Base-by-base conservation (phyloP, 1,284 basidiomycete genomes). In the Pseudozyma tsukubaensis region DNA sequence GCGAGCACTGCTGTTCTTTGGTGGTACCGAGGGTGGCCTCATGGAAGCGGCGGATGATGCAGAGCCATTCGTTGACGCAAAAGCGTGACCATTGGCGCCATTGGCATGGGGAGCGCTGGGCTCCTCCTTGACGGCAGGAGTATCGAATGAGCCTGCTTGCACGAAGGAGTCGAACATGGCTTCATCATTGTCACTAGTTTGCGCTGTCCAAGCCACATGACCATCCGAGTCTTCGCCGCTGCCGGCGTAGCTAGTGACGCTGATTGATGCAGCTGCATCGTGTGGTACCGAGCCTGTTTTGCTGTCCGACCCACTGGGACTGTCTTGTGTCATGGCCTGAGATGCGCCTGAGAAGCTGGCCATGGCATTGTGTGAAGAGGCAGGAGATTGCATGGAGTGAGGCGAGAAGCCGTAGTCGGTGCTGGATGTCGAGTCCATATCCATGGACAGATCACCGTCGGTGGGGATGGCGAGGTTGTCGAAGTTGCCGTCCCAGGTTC, bases 101-200 rank as follows among this genome's bases (percentile, higher is more conserved):
- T 63, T 65, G 18, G 50, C 43, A 4, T 51, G 51, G 37, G 54
- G 39, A 3, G 47, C 36, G 40, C 21, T 43, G 9, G 65, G 47
- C 14, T 63, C 67, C 7, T 52, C 24, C 32, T 59, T 61, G 50
- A 63, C 39, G 9, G 50, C 65, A 43, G 70, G 66, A 40, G 70
- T 64, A 35, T 63, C 79, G 18, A 80, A 80, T 16, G 76, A 80
- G 32, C 69, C 73, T 10, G 78, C 71, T 21, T 80, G 74, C 18
- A 81, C 76, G 48, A 81, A 67, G 10, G 77, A 77, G 36, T 81
- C 78, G 42, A 81, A 81, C 78, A 81, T 81, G 49, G 72, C 78
- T 36, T 81, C 78, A 48, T 80, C 78, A n/a, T 76, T 69, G 51
- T 67, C 69, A 24, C 59, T 55, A 11, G 62, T 39, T 29, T 76